Percentiles rank a stretch among this genome's conserved stretches.
These are phyloP conservation scores for Melampsora larici-populina DNA, from an alignment of 1,284 basidiomycete species.

Conservation along the genomic window DNA sequence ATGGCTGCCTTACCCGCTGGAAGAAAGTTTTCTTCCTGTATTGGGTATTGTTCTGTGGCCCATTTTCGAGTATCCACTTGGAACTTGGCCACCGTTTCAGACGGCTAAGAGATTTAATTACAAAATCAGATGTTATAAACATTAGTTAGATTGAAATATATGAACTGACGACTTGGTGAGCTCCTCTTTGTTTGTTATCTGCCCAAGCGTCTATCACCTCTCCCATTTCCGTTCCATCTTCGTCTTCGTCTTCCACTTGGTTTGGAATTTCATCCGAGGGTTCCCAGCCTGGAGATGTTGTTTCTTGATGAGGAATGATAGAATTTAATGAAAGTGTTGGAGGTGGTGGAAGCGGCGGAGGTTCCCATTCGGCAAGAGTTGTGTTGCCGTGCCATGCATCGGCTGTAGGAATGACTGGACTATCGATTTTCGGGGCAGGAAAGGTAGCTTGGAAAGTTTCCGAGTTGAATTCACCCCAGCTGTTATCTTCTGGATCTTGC, in stretches of 20 bases:
- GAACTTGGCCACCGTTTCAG: background rate
- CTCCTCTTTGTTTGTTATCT: background rate
- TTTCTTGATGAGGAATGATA: background rate
- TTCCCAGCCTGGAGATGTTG: background rate
- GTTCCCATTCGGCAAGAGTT: constrained; percentile 28
- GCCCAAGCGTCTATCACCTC: constrained; percentile 18
- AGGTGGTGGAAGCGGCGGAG: background rate
- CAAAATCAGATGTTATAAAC: background rate
- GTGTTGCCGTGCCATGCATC: constrained; percentile 34
- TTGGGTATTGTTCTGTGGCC: constrained; percentile 2
- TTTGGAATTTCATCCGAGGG: background rate
- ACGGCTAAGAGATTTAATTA: background rate
- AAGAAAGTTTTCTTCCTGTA: constrained; percentile 7
- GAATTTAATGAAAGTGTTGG: background rate
- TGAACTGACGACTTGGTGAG: background rate
- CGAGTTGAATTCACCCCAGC: constrained; percentile 21
- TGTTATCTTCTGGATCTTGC: constrained; percentile 7
- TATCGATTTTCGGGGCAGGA: constrained; percentile 18
- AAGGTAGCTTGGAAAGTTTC: constrained; percentile 1
- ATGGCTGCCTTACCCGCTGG: constrained; percentile 10
- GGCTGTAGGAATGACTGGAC: background rate
- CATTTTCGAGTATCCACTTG: background rate
- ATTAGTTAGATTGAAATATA: background rate
- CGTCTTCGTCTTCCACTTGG: background rate
- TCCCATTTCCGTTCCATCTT: background rate